Base-by-base conservation (phyloP, 805 yeast genomes). In the Cyberlindnera suaveolens region DNA sequence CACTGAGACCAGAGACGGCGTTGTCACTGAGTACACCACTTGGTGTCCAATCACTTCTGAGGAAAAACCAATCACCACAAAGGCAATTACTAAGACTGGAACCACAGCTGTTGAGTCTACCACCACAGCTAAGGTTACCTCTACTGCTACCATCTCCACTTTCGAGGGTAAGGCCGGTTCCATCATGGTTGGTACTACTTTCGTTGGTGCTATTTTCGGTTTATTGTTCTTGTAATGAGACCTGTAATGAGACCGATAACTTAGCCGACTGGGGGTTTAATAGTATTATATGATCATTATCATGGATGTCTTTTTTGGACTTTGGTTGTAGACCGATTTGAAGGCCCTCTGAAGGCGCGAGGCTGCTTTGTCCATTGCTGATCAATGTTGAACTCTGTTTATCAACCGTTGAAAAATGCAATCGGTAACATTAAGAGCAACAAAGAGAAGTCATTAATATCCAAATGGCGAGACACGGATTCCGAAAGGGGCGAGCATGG, bases 31-130 rank as follows among this genome's bases (percentile, higher is more conserved):
- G 16, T 42, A 34, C 36, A 38, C 41, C 18, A 42, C 45, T 20
- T 42, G 34, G 31, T 42, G 45, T 26, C 45, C 45, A 34, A 10
- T 41, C 14, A 26, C 35, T 19, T 9, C 30, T 34, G 31, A 27
- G 17, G 34, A 18, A 11, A 38, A 36, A 3, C 31, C 36, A 18
- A 34, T 35, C 20, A 8, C n/a, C 6, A 15, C 20, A 5, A 17
- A 8, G 16, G 30, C 39, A 9, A 33, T 16, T 11, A 16, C 20
- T 15, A 17, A 14, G n/a, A 18, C 17, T 8, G 37, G 15, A 5
- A 14, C 14, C 5, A 34, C 29, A 3, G 15, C 33, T 31, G 16
- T 33, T 31, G 36, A 20, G 17, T 14, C 17, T 17, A 38, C 41
- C 11, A 33, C 34, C 14, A 19, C 32, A 20, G 38, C 35, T n/a